Evolutionary conservation across 2,329 filamentous ascomycete species (phyloP), one percentile per base, ranked within the genome.

Genomic region (Trichophaea hybrida): DNA sequence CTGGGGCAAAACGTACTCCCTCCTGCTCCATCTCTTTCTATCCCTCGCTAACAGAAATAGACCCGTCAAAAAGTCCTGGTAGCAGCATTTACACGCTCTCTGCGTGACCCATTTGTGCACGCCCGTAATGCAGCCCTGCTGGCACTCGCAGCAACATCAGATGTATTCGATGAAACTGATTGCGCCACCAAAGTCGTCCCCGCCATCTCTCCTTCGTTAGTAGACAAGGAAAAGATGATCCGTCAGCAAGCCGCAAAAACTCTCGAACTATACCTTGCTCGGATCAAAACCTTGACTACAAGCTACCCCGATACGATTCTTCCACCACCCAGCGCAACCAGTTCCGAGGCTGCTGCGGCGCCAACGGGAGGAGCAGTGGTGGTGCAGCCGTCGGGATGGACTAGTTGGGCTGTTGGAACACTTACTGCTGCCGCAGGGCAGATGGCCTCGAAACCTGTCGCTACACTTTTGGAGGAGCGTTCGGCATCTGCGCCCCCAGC

Each of bases 381-480:
- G 24, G 24, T 53, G 13, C 78, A 84, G 57, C 76, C 78, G 24
- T 82, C 83, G 2, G 78, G 78, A 3, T 97, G 93, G 93, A 82
- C 93, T 1, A 93, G 93, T 10, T 98, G 93, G 93, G 93, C 93
- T 1, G 96, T 98, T 58, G 97, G 93, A 0, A 96, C 89, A 1
- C 98, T 98, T 70, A 97, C 93, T 1, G 84, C 88, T 13, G 40
- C 81, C 10, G 74, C 77, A 15, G 73, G 76, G 57, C 77, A 77
- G 61, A 74, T 74, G 38, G 71, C 73, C 1, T 69, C 75, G 2
- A 74, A 75, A 71, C 50, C 72, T 72, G 38, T 57, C 67, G 72
- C 60, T 43, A 69, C 65, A 68, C 71, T 71, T 70, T 69, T 69
- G 46, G 68, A 68, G 59, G 55, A 55, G n/a, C 24, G 55, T 13